Evolutionary conservation across 2,329 filamentous ascomycete species (phyloP), one percentile per base, ranked within the genome.

Genomic region (Colletotrichum sp.): DNA sequence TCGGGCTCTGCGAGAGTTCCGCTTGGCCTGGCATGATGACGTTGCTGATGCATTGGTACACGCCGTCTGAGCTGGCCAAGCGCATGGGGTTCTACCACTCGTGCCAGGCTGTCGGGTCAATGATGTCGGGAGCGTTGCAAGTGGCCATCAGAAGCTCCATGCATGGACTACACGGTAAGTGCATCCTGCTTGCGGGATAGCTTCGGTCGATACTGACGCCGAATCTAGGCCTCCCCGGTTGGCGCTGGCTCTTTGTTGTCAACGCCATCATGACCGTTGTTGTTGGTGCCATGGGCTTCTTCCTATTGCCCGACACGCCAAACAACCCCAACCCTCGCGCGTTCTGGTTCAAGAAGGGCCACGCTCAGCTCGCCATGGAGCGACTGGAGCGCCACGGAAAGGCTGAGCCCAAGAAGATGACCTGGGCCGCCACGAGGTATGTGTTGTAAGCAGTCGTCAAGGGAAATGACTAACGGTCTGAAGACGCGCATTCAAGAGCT

Each of bases 81-180:
- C 86, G 91, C 12, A 84, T 86, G 2, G 86, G 86, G 64, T 85
- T 89, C 63, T 88, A 88, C 79, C 85, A 88, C 71, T 86, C 90
- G 1, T 88, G 87, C 28, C 88, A 89, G 13, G 88, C 87, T 6
- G 84, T 91, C 1, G 90, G 89, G 1, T 83, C 85, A 21, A 90
- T 92, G 88, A 88, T 91, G 70, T 89, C 88, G 24, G 90, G 90
- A 2, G 91, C 90, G 75, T 83, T 92, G 0, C 89, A 91, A 81
- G 87, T 90, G 1, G 89, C 88, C 1, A 88, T 89, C 1, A 70
- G 75, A 13, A 70, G 74, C 30, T 76, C 75, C 24, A 70, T 78
- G 55, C 62, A 78, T 52, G 76, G 76, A 8, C 49, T 76, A 16
- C 75, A 78, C 36, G 73, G 69, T 64, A 57, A 30, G 49, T 15